Conservation (phyloP, 2,329 filamentous ascomycete species). For the Trichoderma sp. region DNA sequence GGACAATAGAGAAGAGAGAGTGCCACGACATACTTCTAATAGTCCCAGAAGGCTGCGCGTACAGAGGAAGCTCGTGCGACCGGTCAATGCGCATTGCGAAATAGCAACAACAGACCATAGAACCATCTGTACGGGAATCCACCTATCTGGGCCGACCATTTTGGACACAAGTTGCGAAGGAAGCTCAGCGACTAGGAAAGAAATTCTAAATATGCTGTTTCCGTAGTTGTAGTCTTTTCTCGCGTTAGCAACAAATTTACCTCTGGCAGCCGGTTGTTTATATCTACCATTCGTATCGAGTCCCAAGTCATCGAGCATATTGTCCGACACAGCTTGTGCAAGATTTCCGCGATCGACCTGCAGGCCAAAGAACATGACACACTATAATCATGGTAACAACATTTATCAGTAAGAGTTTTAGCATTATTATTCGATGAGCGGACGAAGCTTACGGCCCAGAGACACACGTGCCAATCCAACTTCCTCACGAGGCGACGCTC, state of each 20-base stretch:
- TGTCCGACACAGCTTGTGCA: slow-evolving; percentile 8
- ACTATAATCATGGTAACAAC: not conserved
- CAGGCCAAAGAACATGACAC: slow-evolving; percentile 12
- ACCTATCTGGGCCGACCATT: slow-evolving; percentile 7
- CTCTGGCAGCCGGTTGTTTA: rapidly evolving
- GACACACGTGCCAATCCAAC: not conserved
- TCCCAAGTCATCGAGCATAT: slow-evolving; percentile 6
- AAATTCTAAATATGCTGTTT: not conserved
- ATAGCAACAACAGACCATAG: slow-evolving; percentile 4
- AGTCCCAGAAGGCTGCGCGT: slow-evolving; percentile 1
- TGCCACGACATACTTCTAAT: not conserved
- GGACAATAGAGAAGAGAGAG: not conserved
- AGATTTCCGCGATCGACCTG: slow-evolving; percentile 10
- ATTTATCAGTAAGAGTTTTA: rapidly evolving
- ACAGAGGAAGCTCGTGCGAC: slow-evolving; percentile 10
- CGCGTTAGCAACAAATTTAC: not conserved
- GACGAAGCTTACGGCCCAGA: not conserved
- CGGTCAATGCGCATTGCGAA: not conserved
- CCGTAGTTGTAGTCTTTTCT: slow-evolving; percentile 3
- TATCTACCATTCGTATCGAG: slow-evolving; percentile 2
- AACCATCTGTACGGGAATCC: slow-evolving; percentile 12
- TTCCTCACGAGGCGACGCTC: slow-evolving; percentile 1
- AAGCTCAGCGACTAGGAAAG: slow-evolving; percentile 3
- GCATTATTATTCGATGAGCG: rapidly evolving
- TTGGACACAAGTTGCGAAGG: slow-evolving; percentile 8